Percentiles rank a stretch among this genome's conserved stretches.
Evolutionary conservation across 2,329 filamentous ascomycete genomes (phyloP).

Genomic region (Colletotrichum sojae): DNA sequence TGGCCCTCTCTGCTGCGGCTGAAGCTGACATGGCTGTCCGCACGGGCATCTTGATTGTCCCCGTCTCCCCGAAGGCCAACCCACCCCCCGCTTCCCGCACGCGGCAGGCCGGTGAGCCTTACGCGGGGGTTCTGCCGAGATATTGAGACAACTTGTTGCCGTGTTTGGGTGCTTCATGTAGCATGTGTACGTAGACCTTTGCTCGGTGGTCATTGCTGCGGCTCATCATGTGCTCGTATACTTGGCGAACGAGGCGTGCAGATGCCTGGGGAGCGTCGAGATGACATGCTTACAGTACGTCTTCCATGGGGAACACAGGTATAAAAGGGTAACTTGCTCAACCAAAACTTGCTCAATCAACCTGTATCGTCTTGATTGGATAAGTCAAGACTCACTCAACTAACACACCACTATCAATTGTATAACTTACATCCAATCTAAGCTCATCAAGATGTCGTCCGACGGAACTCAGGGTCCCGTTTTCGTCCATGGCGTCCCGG

Average conservation of each 20-base stretch:
- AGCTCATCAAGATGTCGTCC: constrained; percentile 22
- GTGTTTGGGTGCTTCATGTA: not conserved
- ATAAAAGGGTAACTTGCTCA: too few relatives aligned
- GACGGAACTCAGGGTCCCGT: constrained; percentile 32
- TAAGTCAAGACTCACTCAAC: not conserved
- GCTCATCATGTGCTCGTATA: not conserved
- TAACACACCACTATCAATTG: not conserved
- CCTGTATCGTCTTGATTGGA: not conserved
- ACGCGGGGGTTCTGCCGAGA: not conserved
- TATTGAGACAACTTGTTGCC: constrained; percentile 12
- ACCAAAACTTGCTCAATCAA: too few relatives aligned
- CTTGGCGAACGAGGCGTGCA: not conserved
- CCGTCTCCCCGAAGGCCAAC: too few relatives aligned
- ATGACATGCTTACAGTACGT: too few relatives aligned
- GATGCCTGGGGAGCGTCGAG: too few relatives aligned
- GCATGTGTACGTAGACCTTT: not conserved
- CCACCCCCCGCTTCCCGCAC: not conserved
- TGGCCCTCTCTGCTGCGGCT: constrained; percentile 7
- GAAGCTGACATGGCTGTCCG: constrained; percentile 28
- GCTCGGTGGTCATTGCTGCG: too few relatives aligned
- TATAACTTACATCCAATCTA: not conserved
- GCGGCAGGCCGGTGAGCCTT: constrained; percentile 4
- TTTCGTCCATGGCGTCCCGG: constrained; percentile 17
- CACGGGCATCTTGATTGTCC: not conserved
- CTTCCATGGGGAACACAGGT: too few relatives aligned